phyloP scores from a whole-genome alignment of 139 green algal genomes.

The Chlorella sp. region DNA sequence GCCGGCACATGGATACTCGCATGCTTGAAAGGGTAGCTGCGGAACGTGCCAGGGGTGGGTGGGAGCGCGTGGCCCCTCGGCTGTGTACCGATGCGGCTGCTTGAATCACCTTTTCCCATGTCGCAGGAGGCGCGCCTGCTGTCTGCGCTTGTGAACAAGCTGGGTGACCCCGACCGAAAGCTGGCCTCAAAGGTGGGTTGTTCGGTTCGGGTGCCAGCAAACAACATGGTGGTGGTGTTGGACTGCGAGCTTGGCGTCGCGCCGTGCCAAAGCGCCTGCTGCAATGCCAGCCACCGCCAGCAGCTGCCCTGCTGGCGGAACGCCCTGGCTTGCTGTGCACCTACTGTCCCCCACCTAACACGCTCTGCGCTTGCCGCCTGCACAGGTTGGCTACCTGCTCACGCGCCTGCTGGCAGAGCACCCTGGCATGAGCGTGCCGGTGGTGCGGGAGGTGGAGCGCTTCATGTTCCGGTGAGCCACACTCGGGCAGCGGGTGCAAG shows the following conservation, averaged over 20 bases:
- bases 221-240: background rate
- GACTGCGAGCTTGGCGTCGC: background rate
- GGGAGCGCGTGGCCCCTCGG: no score
- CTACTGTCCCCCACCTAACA: background rate
- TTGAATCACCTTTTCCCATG: no score
- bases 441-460: constrained; percentile 87
- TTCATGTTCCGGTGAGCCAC: constrained; percentile 83
- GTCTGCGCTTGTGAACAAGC: constrained; percentile 90
- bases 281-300: background rate
- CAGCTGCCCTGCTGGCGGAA: background rate
- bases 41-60: no score
- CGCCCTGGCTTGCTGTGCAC: background rate
- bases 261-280: background rate
- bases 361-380: no score
- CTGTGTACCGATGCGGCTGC: no score
- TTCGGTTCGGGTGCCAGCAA: no score
- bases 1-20: no score
- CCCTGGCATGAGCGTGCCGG: constrained; percentile 87
- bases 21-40: no score
- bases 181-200: constrained; percentile 77
- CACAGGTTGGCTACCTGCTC: constrained; percentile 88
- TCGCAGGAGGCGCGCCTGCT: constrained; percentile 73
- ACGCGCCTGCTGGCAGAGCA: constrained; percentile 81
- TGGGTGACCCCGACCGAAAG: constrained; percentile 89
- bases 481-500: background rate